A percentile compares a stretch with the other conserved stretches of the same genome.
Evolutionary conservation across 371 early-diverging fungal genomes (phyloP).

Genomic region (Mortierella sp.): DNA sequence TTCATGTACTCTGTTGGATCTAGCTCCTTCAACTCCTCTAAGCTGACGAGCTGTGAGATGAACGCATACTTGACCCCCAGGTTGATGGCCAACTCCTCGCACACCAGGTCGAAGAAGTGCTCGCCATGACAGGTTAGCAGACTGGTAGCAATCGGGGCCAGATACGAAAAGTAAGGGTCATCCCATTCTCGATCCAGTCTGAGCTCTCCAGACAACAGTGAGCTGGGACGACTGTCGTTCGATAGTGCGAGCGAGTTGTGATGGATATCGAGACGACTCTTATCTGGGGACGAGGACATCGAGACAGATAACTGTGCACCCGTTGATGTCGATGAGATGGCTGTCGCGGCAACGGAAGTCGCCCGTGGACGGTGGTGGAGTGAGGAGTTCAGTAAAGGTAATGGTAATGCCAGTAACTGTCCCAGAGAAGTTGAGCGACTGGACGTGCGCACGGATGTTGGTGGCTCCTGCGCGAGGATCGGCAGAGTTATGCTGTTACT

Average conservation of each 20-base stretch:
- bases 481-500: conserved; percentile 41
- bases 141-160: conserved; percentile 44
- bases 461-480: neutral
- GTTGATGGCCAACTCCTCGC: conserved; percentile 29
- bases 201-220: conserved; percentile 2
- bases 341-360: conserved; percentile 48
- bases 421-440: conserved; percentile 38
- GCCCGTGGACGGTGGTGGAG: conserved; percentile 19
- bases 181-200: conserved; percentile 36
- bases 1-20: conserved; percentile 48
- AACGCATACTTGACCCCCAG: conserved; percentile 49
- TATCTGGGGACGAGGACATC: conserved; percentile 36
- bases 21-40: conserved; percentile 51
- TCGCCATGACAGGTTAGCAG: conserved; percentile 48
- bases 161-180: conserved; percentile 27
- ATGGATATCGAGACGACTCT: conserved; percentile 36
- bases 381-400: neutral
- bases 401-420: conserved; percentile 6
- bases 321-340: conserved; percentile 45
- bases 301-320: conserved; percentile 43
- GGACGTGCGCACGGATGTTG: conserved; percentile 3
- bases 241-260: conserved; percentile 32
- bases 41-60: conserved; percentile 43
- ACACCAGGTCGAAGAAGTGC: conserved; percentile 35
- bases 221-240: conserved; percentile 1